phyloP scores from a whole-genome alignment of 495 filamentous ascomycete genomes.

The Monascus purpureus region DNA sequence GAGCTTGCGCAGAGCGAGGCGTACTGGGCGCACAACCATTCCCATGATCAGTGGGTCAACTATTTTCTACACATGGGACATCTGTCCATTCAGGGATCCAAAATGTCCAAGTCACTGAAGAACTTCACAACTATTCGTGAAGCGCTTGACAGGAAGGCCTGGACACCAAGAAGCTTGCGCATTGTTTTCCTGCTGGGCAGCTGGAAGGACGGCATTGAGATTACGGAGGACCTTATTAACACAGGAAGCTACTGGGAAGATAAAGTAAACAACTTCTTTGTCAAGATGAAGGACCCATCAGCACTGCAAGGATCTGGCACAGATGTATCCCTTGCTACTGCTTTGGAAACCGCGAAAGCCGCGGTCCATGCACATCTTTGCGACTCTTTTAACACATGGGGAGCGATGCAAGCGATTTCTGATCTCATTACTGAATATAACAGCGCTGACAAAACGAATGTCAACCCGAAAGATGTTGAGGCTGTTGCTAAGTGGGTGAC shows the following conservation, averaged over 20 bases:
- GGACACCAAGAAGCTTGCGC: constrained; percentile 66
- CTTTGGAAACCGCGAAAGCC: constrained; percentile 48
- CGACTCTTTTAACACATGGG: constrained; percentile 83
- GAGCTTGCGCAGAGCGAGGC: constrained; percentile 91
- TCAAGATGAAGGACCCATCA: constrained; percentile 42
- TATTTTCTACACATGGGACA: constrained; percentile 98
- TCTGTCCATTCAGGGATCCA: constrained; percentile 73
- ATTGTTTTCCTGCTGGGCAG: constrained; percentile 78
- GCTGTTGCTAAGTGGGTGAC: constrained; percentile 68
- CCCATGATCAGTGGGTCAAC: constrained; percentile 69
- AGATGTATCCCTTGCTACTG: constrained; percentile 18
- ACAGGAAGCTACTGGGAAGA: constrained; percentile 67
- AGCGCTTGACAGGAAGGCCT: constrained; percentile 58
- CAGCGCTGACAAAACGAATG: constrained; percentile 43
- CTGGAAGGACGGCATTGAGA: constrained; percentile 87
- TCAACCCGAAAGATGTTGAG: constrained; percentile 40
- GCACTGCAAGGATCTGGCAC: constrained; percentile 24
- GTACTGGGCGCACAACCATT: constrained; percentile 42
- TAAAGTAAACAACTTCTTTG: constrained; percentile 82
- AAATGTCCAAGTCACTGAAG: constrained; percentile 93
- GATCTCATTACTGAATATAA: constrained; percentile 65
- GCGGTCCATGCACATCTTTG: constrained; percentile 53
- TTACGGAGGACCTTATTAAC: constrained; percentile 67
- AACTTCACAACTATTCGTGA: constrained; percentile 95
- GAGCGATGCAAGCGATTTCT: constrained; percentile 59